phyloP scores from a whole-genome alignment of 2,329 filamentous ascomycete genomes.

The Ophiocordyceps camponoti-saundersi region DNA sequence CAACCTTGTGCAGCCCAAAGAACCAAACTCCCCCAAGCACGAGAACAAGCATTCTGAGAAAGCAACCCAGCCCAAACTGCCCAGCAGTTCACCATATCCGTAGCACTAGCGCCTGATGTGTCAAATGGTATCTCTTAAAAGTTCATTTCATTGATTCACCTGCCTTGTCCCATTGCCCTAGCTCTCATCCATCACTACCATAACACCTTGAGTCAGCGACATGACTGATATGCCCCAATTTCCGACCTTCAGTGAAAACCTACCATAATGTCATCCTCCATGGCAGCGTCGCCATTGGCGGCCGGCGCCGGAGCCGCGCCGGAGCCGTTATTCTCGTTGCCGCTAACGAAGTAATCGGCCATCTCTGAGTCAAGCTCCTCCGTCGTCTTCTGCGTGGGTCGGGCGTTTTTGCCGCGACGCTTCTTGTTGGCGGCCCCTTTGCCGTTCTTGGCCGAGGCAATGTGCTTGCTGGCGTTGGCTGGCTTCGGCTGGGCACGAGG shows the following conservation, averaged over 20 bases:
- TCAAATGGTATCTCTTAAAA: not conserved
- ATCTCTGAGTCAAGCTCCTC: conserved; percentile 97
- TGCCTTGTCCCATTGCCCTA: not conserved
- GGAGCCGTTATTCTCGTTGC: conserved; percentile 24
- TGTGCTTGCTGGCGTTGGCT: conserved; percentile 53
- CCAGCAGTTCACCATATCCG: not conserved
- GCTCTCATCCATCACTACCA: not conserved
- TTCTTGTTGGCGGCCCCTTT: conserved; percentile 34
- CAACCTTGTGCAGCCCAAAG: not conserved
- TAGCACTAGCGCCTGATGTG: not conserved
- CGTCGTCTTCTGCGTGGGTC: conserved; percentile 69
- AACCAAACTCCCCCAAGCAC: conserved; percentile 2
- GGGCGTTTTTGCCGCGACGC: conserved; percentile 39
- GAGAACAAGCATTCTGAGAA: conserved; percentile 7
- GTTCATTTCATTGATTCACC: not conserved
- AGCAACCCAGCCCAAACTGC: conserved; percentile 3
- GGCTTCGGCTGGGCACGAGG: conserved; percentile 52
- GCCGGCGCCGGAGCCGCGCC: conserved; percentile 23
- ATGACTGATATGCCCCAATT: not conserved
- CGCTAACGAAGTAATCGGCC: conserved; percentile 73
- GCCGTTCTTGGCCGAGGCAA: conserved; percentile 24
- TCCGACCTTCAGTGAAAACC: conserved; percentile 4
- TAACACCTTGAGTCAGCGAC: not conserved
- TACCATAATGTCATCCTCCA: conserved; percentile 48
- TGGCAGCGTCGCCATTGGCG: conserved; percentile 38